phyloP scores from a whole-genome alignment of 805 yeast species.

The Zygotorulaspora chibaensis region DNA sequence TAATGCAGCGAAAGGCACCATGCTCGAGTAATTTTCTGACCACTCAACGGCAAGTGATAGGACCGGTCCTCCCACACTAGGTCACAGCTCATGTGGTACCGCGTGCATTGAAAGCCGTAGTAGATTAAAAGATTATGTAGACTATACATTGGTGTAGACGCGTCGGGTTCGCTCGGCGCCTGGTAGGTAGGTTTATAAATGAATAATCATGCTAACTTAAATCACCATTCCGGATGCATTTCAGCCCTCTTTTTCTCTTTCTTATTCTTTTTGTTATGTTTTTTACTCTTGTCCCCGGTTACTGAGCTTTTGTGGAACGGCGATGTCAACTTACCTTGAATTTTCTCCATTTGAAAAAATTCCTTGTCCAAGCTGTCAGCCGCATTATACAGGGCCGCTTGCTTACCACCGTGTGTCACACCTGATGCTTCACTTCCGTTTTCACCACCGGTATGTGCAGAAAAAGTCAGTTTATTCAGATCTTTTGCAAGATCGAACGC shows the following conservation, averaged over 20 bases:
- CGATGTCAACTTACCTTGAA: conserved; percentile 56
- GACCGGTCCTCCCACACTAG: no score
- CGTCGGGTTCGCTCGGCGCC: no score
- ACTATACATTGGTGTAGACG: no score
- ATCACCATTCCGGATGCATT: conserved; percentile 17
- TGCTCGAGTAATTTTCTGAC: no score
- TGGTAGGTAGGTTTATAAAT: no score
- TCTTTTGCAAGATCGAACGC: conserved; percentile 65
- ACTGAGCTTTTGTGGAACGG: conserved; percentile 66
- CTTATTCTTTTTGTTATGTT: conserved; percentile 75
- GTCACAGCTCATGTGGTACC: no score
- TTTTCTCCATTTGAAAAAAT: conserved; percentile 66
- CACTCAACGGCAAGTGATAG: no score
- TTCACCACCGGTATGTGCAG: conserved; percentile 63
- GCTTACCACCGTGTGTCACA: conserved; percentile 72
- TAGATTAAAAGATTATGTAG: no score
- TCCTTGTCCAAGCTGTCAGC: conserved; percentile 83
- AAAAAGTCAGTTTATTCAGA: conserved; percentile 67
- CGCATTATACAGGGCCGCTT: conserved; percentile 71
- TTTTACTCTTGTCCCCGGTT: conserved; percentile 40
- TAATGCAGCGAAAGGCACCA: no score
- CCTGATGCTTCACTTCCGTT: conserved; percentile 45
- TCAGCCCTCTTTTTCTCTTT: conserved; percentile 48
- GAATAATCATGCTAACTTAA: background rate
- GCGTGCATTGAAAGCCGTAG: no score